Base-by-base conservation (phyloP, 192 early-diverging fungal species). In the Coemansia sp. region DNA sequence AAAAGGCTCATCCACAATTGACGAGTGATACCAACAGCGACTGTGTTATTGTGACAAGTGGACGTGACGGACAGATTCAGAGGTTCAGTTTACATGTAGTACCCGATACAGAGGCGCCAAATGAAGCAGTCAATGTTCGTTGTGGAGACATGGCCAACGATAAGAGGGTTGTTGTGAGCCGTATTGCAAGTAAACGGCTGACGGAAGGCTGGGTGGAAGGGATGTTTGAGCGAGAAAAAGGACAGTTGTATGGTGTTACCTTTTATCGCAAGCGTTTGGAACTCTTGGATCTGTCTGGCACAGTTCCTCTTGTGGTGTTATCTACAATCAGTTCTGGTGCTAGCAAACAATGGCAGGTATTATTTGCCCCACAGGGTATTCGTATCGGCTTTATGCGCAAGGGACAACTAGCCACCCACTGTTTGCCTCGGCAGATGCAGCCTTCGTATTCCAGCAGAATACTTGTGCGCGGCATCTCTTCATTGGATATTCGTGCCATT, bases 201-300 rank as follows among this genome's bases (percentile, higher is more conserved):
- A 93, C 93, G 5, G 82, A 80, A 32, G 93, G 92, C 7, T 89
- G 89, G 86, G 53, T 93, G 26, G 92, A 93, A 70, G 73, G 76
- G 12, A 70, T 82, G 31, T 21, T 83, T 3, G 68, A 79, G n/a
- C 67, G 3, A 44, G 38, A 85, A 27, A 83, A 87, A 50, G 75
- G 70, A 4, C 74, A 83, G 18, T 58, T 90, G 8, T 54, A 89
- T 0, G 70, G 90, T 4, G 77, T 89, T 22, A 88, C 89, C 4
- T 95, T 93, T 66, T 89, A 85, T 64, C 75, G 88, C 25, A 89
- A 89, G 54, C 72, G 86, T 23, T 82, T 93, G 44, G 90, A 90
- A 60, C 79, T 92, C 0, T 81, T 85, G 51, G 92, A 95, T 62
- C 23, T 58, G 16, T 18, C 25, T 21, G 84, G 87, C 52, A 75